Evolutionary conservation across 441 rosid species (phyloP), one percentile per base, ranked within the genome.

Genomic region (Jatropha podagrica): DNA sequence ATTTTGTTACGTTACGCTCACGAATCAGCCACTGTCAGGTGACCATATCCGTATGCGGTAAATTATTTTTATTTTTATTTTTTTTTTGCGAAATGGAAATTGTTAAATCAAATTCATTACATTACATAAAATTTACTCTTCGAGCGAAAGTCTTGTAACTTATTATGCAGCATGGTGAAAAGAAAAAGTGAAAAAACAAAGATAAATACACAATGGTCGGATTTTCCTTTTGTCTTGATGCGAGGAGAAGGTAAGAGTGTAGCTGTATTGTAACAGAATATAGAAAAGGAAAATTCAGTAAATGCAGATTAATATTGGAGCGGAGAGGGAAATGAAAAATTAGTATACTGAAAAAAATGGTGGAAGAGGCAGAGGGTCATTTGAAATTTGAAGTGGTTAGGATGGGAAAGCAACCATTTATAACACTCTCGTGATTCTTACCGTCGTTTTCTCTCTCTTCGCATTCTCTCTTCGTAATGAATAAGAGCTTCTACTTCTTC

Each of bases 361-460:
- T 52, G 56, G 18, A 14, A 52, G 18, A 52, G 12, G 46, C 46
- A 42, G 56, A 17, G 56, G 4, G 5, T 13, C 18, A 52, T 64
- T 52, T 54, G 63, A 65, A 65, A 64, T 72, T 72, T 72, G 68
- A 72, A 72, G 67, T 14, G 41, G 74, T 20, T 40, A 23, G 23
- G 15, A 4, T 8, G 23, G 6, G 62, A 55, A 15, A 40, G 18
- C 38, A 37, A 20, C 69, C 75, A 77, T 77, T 77, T 54, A 77
- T 71, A 56, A 17, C 52, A 55, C 32, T 70, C 75, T 71, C 75
- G 79, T 77, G 79, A 71, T 60, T 56, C 66, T 71, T 37, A n/a
- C 72, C 61, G 1, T 1, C 64, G 17, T 18, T 17, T 20, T 42
- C 55, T 12, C 71, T 69, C 72, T 69, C 63, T 37, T 32, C 32